Base-by-base conservation (phyloP, 2,329 filamentous ascomycete species). In the Fusarium mexicanum region DNA sequence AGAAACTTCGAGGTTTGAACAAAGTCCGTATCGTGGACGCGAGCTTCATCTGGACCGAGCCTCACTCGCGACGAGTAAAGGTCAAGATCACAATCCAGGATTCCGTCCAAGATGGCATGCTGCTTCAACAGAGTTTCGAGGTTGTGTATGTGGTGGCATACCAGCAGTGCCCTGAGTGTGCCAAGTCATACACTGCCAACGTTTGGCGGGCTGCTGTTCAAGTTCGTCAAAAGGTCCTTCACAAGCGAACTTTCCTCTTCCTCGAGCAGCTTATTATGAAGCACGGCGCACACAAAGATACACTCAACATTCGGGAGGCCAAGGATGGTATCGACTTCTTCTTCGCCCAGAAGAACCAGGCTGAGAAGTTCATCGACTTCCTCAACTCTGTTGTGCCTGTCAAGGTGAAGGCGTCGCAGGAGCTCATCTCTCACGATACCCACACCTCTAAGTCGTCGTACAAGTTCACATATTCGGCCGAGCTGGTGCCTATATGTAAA, bases 271-370 rank as follows among this genome's bases (percentile, higher is more conserved):
- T 98, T 64, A 97, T 99, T 77, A 87, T 99, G 77, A 98, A 98
- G 87, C 95, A 98, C 82, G 90, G 90, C 64, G 96, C 96, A 8
- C 95, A 98, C 83, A 90, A 91, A 74, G 95, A 99, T 77, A 96
- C 96, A 2, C 95, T 98, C 84, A 99, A 98, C 83, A 99, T 99
- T 85, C 98, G 97, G 82, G 96, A 99, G 84, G 93, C 94, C 35
- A 95, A 95, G 84, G 95, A 98, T 78, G 96, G 96, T 4, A 91
- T 99, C 68, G 96, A 99, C 82, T 99, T 99, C 83, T 99, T 92
- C 87, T 99, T 96, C 80, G 89, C 94, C 0, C 91, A 93, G 67
- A 89, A 94, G 78, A 99, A 98, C 80, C 93, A 97, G 78, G 96
- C 95, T 13, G 94, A 97, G 80, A 95, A 94, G 79, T 96, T 98